Evolutionary conservation across 2,329 filamentous ascomycete species (phyloP).

Genomic region (Coniochaeta ligniaria): DNA sequence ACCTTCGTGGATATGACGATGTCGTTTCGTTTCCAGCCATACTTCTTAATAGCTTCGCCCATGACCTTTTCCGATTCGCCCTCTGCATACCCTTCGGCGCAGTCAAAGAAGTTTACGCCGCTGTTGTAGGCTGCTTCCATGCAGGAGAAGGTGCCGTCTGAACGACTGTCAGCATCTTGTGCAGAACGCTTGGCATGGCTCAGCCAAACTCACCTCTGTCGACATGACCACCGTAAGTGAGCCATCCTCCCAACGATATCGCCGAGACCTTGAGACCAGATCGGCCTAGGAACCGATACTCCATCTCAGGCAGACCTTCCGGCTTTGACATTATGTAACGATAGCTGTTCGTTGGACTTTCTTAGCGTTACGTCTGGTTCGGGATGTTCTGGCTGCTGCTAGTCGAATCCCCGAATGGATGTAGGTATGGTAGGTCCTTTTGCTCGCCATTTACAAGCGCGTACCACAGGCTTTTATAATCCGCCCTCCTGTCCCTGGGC

Average conservation of each 20-base stretch:
- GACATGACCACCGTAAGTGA: constrained; percentile 69
- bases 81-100: constrained; percentile 46
- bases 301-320: constrained; percentile 40
- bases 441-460: background rate
- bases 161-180: background rate
- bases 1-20: constrained; percentile 46
- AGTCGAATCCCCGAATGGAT: background rate
- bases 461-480: background rate
- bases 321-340: constrained; percentile 10
- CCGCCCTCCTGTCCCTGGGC: background rate
- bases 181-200: too few species aligned
- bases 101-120: constrained; percentile 60
- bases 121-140: constrained; percentile 56
- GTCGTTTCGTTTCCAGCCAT: constrained; percentile 46
- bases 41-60: constrained; percentile 44
- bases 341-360: too few species aligned
- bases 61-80: constrained; percentile 44
- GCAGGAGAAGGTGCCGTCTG: constrained; percentile 41
- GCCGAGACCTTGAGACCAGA: constrained; percentile 68
- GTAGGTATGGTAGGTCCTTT: background rate
- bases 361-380: background rate
- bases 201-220: constrained; percentile 47
- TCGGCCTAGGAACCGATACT: constrained; percentile 64
- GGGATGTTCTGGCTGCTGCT: background rate
- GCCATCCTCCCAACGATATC: constrained; percentile 63